phyloP scores from a whole-genome alignment of 2,329 filamentous ascomycete species.

The Colletotrichum neosansevieriae region DNA sequence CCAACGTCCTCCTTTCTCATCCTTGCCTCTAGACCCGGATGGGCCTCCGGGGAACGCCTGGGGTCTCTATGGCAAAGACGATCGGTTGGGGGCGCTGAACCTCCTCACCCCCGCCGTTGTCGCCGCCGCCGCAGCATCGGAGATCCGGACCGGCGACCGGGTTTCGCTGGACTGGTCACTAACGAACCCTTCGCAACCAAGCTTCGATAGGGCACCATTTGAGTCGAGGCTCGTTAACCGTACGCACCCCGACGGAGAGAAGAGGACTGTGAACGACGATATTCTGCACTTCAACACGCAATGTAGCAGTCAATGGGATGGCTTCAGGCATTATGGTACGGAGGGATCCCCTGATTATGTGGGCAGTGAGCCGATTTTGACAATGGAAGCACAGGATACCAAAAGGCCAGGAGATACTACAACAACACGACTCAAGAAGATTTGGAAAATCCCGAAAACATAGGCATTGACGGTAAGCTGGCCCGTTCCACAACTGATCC shows the following conservation, averaged over 20 bases:
- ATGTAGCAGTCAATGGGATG: slow-evolving; percentile 55
- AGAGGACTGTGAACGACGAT: slow-evolving; percentile 50
- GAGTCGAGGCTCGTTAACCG: slow-evolving; percentile 54
- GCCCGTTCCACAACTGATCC: not conserved
- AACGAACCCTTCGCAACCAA: slow-evolving; percentile 47
- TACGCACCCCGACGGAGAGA: slow-evolving; percentile 46
- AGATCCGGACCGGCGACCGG: slow-evolving; percentile 42
- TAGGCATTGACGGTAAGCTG: slow-evolving; percentile 54
- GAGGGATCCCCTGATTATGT: slow-evolving; percentile 48
- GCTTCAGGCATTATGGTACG: slow-evolving; percentile 49
- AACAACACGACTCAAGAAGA: slow-evolving; percentile 56
- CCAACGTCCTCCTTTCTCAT: slow-evolving; percentile 30
- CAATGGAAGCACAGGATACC: slow-evolving; percentile 45
- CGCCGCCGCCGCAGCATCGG: slow-evolving; percentile 41
- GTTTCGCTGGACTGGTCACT: slow-evolving; percentile 52
- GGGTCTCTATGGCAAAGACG: slow-evolving; percentile 64
- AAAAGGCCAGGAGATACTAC: slow-evolving; percentile 51
- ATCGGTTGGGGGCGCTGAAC: slow-evolving; percentile 67
- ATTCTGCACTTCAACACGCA: slow-evolving; percentile 51
- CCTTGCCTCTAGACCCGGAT: slow-evolving; percentile 61
- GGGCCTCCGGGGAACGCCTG: slow-evolving; percentile 67
- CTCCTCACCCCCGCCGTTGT: slow-evolving; percentile 63
- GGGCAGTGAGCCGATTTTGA: not conserved
- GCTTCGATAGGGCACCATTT: slow-evolving; percentile 48
- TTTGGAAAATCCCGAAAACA: slow-evolving; percentile 50